These are phyloP conservation scores for Fusarium marasasianum DNA, from an alignment of 2,329 filamentous ascomycete genomes.

Conservation along the genomic window DNA sequence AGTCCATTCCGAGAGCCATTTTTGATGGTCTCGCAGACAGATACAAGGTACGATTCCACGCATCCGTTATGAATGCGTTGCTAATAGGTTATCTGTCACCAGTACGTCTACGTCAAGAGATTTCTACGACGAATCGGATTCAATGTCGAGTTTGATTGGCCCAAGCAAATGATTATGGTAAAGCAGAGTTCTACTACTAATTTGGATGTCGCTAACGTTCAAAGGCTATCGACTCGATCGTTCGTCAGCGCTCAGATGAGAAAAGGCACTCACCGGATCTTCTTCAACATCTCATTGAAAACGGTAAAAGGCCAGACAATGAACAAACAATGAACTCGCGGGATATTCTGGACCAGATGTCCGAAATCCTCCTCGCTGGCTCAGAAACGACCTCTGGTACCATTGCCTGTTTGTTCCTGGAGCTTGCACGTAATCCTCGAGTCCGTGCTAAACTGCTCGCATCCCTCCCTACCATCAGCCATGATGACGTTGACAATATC, in stretches of 20 bases:
- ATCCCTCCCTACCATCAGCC: neutral
- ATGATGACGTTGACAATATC: neutral
- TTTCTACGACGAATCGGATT: neutral
- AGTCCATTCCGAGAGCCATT: neutral
- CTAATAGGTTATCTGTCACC: neutral
- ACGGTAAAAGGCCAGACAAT: neutral
- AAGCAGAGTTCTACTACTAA: neutral
- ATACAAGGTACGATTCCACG: neutral
- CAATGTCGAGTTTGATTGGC: neutral
- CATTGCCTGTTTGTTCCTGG: neutral
- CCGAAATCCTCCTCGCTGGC: neutral
- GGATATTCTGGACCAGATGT: neutral
- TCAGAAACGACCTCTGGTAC: neutral
- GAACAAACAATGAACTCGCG: neutral
- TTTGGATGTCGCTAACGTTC: neutral
- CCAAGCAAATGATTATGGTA: neutral
- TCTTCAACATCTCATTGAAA: neutral
- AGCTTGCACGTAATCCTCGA: neutral
- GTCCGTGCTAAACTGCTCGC: neutral
- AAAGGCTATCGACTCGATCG: neutral
- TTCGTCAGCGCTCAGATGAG: neutral
- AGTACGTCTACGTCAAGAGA: neutral
- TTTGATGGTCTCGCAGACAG: neutral
- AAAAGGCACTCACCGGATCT: neutral
- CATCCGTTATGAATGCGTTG: rapidly evolving